Percentiles rank a stretch among this genome's conserved stretches.
These are phyloP conservation scores for Bonia amplexicaulis DNA, from an alignment of 176 grass and related monocot genomes.

Conservation along the genomic window DNA sequence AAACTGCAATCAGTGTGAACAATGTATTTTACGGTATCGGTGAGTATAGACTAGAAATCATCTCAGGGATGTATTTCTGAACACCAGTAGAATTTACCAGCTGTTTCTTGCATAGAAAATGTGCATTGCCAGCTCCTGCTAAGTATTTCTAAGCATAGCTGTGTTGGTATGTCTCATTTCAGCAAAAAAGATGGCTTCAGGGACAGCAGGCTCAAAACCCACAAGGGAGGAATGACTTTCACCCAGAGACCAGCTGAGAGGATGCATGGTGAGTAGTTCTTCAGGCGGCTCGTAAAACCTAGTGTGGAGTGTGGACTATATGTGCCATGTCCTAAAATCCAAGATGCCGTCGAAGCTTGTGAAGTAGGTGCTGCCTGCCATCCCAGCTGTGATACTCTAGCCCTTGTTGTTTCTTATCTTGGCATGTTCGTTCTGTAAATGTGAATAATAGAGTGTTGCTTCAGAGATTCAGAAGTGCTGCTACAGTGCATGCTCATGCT, in stretches of 20 bases:
- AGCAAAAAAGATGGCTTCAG: slow-evolving; percentile 74
- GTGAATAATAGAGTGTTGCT: slow-evolving; percentile 57
- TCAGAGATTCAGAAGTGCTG: slow-evolving; percentile 6
- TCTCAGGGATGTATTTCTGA: neutral
- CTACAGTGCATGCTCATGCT: slow-evolving; percentile 15
- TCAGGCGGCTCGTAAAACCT: slow-evolving; percentile 57
- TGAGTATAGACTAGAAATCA: slow-evolving; percentile 19
- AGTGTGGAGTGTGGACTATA: too few species aligned
- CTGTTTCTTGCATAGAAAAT: neutral
- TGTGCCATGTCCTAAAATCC: too few species aligned
- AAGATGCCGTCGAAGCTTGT: too few species aligned
- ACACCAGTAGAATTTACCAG: neutral
- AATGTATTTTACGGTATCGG: slow-evolving; percentile 85
- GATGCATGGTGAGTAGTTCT: slow-evolving; percentile 46
- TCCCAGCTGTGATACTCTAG: too few species aligned
- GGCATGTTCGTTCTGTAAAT: slow-evolving; percentile 51
- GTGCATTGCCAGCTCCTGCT: neutral
- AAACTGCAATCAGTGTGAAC: slow-evolving; percentile 60
- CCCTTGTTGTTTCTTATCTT: slow-evolving; percentile 22
- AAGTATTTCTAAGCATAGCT: neutral
- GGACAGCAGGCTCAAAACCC: slow-evolving; percentile 50
- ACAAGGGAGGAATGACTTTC: slow-evolving; percentile 61
- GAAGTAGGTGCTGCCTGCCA: too few species aligned
- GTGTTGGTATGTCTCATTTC: slow-evolving; percentile 19
- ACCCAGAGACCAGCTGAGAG: slow-evolving; percentile 34